phyloP scores from a whole-genome alignment of 768 basidiomycete species.

The Hericium rajendrae region DNA sequence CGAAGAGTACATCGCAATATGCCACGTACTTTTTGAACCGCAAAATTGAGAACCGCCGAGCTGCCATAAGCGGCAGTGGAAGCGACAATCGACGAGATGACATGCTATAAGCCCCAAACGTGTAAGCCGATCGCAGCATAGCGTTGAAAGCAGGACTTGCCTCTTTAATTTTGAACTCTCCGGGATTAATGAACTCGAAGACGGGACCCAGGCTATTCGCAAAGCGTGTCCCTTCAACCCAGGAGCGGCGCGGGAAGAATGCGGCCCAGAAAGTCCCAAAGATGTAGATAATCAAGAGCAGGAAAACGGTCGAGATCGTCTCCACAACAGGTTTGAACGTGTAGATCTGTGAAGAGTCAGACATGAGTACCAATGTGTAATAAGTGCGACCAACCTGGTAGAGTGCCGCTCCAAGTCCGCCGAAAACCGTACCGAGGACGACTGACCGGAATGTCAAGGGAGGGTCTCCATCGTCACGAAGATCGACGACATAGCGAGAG shows the following conservation, averaged over 20 bases:
- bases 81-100: slow-evolving; percentile 44
- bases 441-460: slow-evolving; percentile 49
- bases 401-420: slow-evolving; percentile 49
- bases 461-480: slow-evolving; percentile 47
- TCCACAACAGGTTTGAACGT: slow-evolving; percentile 48
- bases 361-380: neutral
- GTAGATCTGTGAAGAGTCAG: slow-evolving; percentile 34
- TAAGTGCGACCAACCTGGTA: slow-evolving; percentile 32
- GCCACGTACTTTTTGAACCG: slow-evolving; percentile 41
- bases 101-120: slow-evolving; percentile 35
- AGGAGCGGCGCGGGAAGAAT: slow-evolving; percentile 32
- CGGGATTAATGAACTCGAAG: slow-evolving; percentile 45
- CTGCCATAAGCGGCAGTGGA: slow-evolving; percentile 46
- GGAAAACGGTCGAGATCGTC: slow-evolving; percentile 44
- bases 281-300: slow-evolving; percentile 43
- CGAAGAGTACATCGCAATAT: neutral
- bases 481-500: slow-evolving; percentile 43
- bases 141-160: slow-evolving; percentile 20
- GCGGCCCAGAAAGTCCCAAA: slow-evolving; percentile 42
- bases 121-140: neutral
- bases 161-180: slow-evolving; percentile 50
- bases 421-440: slow-evolving; percentile 45
- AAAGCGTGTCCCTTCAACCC: slow-evolving; percentile 36
- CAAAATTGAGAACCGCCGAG: slow-evolving; percentile 49
- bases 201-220: slow-evolving; percentile 27